phyloP scores from a whole-genome alignment of 495 filamentous ascomycete species.

The Hyaloscypha finlandica region DNA sequence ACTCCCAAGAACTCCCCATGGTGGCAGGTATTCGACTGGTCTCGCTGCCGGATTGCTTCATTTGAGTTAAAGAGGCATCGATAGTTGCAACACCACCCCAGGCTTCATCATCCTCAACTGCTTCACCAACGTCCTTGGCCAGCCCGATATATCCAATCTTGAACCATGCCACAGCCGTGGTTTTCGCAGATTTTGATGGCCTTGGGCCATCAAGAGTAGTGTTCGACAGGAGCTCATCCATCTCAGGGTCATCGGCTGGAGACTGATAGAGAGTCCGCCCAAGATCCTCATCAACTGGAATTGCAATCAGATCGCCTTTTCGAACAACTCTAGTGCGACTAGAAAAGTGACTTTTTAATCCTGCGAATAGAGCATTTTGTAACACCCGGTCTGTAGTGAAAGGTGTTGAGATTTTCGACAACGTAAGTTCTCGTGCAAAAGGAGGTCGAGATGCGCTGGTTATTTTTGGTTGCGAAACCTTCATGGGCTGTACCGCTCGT shows the following conservation, averaged over 20 bases:
- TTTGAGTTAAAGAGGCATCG: slow-evolving; percentile 79
- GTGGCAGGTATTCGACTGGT: slow-evolving; percentile 75
- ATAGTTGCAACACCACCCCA: slow-evolving; percentile 87
- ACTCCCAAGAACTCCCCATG: slow-evolving; percentile 75
- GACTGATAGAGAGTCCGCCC: slow-evolving; percentile 73
- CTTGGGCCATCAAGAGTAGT: slow-evolving; percentile 35
- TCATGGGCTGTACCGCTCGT: slow-evolving; percentile 41
- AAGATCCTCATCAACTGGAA: slow-evolving; percentile 80
- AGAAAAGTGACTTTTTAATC: slow-evolving; percentile 85
- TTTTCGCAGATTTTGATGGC: slow-evolving; percentile 37
- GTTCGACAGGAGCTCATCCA: slow-evolving; percentile 61
- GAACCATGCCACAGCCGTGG: slow-evolving; percentile 85
- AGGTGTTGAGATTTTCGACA: slow-evolving; percentile 89
- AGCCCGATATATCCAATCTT: slow-evolving; percentile 71
- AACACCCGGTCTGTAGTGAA: slow-evolving; percentile 80
- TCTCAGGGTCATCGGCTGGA: slow-evolving; percentile 58
- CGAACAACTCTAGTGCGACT: slow-evolving; percentile 74
- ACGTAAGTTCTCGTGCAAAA: slow-evolving; percentile 83
- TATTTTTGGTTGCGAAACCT: slow-evolving; percentile 48
- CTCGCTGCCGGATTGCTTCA: slow-evolving; percentile 84
- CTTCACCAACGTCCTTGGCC: slow-evolving; percentile 53
- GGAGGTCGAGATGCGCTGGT: slow-evolving; percentile 69
- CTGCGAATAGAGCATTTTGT: slow-evolving; percentile 79
- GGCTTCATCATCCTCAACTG: slow-evolving; percentile 55
- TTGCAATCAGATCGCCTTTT: slow-evolving; percentile 81